Percentiles rank a stretch among this genome's conserved stretches.
These are phyloP conservation scores for Actinomortierella ambigua DNA, from an alignment of 371 early-diverging fungal species.

Conservation along the genomic window DNA sequence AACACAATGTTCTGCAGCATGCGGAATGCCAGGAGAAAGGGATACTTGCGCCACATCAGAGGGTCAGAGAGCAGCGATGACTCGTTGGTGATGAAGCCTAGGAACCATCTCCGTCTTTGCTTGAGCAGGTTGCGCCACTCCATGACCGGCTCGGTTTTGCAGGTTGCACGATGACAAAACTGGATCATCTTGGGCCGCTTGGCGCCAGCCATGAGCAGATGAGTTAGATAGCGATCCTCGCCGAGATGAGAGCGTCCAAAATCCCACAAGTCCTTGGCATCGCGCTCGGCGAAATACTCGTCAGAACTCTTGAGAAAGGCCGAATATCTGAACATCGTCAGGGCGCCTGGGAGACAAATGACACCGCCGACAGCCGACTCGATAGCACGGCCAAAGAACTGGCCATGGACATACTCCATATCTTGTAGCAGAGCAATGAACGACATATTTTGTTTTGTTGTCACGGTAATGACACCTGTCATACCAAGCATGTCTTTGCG, in stretches of 20 bases:
- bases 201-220: conserved; percentile 96
- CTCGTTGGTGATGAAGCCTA: conserved; percentile 39
- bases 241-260: conserved; percentile 55
- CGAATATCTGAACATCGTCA: conserved; percentile 46
- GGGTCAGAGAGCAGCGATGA: conserved; percentile 29
- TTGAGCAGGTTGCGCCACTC: conserved; percentile 87
- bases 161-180: conserved; percentile 93
- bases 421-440: conserved; percentile 44
- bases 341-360: conserved; percentile 49
- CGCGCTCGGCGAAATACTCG: conserved; percentile 42
- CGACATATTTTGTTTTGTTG: conserved; percentile 32
- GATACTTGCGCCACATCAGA: conserved; percentile 17
- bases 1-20: conserved; percentile 25
- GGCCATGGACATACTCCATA: conserved; percentile 47
- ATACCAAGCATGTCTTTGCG: conserved; percentile 22
- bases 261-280: conserved; percentile 31
- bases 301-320: conserved; percentile 27
- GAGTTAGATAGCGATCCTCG: conserved; percentile 90
- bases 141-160: conserved; percentile 96
- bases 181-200: conserved; percentile 88
- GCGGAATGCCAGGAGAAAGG: conserved; percentile 21
- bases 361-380: conserved; percentile 47
- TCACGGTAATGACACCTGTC: conserved; percentile 39
- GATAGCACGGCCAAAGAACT: conserved; percentile 35
- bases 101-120: conserved; percentile 80